Evolutionary conservation across 2,329 filamentous ascomycete genomes (phyloP).

Genomic region (Neofusicoccum kwambonambiense): DNA sequence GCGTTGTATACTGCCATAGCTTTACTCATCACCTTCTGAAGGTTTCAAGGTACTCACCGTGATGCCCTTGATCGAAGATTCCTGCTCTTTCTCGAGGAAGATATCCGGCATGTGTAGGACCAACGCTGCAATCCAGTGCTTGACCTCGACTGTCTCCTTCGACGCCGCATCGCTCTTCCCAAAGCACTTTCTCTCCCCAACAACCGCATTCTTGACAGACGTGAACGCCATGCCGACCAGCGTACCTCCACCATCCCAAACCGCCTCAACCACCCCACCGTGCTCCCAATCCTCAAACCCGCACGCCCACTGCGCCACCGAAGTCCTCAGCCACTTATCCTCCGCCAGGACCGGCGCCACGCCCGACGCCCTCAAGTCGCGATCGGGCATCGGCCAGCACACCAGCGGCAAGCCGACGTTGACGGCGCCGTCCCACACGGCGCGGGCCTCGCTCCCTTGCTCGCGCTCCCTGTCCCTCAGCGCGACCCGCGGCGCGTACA

Average conservation of each 20-base stretch:
- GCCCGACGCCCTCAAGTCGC: no score
- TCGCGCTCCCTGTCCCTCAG: not conserved
- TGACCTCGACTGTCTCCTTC: not conserved
- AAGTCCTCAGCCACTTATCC: not conserved
- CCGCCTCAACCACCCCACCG: constrained; percentile 21
- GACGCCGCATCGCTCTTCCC: not conserved
- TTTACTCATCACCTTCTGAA: no score
- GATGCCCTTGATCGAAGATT: constrained; percentile 8
- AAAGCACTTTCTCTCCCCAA: not conserved
- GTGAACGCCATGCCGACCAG: constrained; percentile 21
- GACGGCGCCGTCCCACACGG: not conserved
- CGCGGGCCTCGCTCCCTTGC: constrained; percentile 1
- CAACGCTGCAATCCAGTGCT: constrained; percentile 22
- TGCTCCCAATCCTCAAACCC: constrained; percentile 19
- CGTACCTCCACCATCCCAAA: constrained; percentile 18
- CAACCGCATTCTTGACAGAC: not conserved
- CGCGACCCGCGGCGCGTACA: not conserved
- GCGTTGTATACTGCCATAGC: no score
- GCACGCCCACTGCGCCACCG: constrained; percentile 20
- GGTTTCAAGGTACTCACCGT: not conserved
- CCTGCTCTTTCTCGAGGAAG: not conserved
- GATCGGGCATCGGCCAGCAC: constrained; percentile 18
- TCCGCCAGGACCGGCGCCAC: no score
- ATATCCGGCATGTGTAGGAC: constrained; percentile 4
- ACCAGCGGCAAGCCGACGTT: constrained; percentile 15